Base-by-base conservation (phyloP, 2,329 filamentous ascomycete genomes). In the Colletotrichum horii region DNA sequence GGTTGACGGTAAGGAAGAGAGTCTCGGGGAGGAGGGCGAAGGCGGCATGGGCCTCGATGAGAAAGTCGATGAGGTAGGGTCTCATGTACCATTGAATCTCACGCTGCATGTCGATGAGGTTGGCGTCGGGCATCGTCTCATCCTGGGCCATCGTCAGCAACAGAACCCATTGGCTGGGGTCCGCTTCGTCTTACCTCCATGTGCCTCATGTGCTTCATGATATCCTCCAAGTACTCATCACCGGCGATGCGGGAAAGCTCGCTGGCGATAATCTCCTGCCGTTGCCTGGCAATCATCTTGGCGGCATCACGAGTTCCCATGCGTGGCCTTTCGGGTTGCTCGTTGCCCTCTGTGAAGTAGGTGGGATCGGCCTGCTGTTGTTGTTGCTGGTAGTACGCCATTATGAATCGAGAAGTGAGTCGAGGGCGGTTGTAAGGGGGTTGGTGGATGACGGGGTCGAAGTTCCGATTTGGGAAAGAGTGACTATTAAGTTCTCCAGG, bases 1-100 rank as follows among this genome's bases (percentile, higher is more conserved):
- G 93, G 87, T 99, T 99, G 86, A 98, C 93, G 38, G 97, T 96
- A 73, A 99, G 92, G 89, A 98, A 98, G 67, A 99, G 91, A 2
- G 97, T 99, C 84, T 98, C 96, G 55, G 97, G 96, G 15, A 98
- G 91, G 14, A 99, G 91, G 80, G 95, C 94, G 87, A 98, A 99
- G 76, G 96, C 96, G 79, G 95, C 94, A 83, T 99, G 97, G 66
- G 96, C 97, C 90, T 99, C 97, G 81, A 98, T 94, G 79, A 99
- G 91, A 87, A 99, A 99, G 88, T 99, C 97, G 83, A 99, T 94
- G 43, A 99, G 93, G 85, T 98, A 98, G 1, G 97, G 97, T 81
- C 97, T 91, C 97, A 99, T 99, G 87, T 97, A 98, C 97, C 97
- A 99, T 84, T 98, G 96, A 78, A 99, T 98, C 90, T 99, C 97